A percentile compares a stretch with the other conserved stretches of the same genome.
Conservation (phyloP, 306 rosid species). For the Mimosa pudica region DNA sequence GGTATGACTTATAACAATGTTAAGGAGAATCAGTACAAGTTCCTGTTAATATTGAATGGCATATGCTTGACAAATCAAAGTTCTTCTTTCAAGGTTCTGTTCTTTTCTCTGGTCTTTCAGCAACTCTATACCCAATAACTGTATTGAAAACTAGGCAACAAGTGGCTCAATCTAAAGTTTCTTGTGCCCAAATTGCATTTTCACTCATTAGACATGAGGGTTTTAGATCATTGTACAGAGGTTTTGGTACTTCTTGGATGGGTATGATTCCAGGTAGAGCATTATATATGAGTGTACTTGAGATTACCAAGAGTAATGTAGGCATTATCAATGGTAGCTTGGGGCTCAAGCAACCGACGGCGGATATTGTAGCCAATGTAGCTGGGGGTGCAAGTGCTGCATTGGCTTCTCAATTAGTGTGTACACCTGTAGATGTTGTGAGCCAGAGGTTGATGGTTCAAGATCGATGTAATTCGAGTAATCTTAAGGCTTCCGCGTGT, state of each 20-base stretch:
- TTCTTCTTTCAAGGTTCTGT: conserved; percentile 80
- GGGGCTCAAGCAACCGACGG: conserved; percentile 64
- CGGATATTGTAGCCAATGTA: conserved; percentile 61
- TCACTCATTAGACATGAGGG: conserved; percentile 66
- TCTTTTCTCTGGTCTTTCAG: conserved; percentile 76
- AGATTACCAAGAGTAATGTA: conserved; percentile 75
- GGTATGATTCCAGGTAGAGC: conserved; percentile 83
- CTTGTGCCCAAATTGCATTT: conserved; percentile 54
- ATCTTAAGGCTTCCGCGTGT: conserved; percentile 42
- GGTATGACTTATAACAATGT: conserved; percentile 52
- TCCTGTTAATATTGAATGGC: conserved; percentile 78
- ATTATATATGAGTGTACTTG: conserved; percentile 71
- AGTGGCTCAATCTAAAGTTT: conserved; percentile 58
- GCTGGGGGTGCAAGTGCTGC: conserved; percentile 71
- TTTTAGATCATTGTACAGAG: conserved; percentile 67
- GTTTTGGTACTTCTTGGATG: conserved; percentile 77
- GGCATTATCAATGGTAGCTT: conserved; percentile 54
- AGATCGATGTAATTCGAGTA: conserved; percentile 27
- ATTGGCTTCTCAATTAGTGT: conserved; percentile 78
- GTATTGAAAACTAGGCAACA: conserved; percentile 78
- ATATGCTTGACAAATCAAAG: conserved; percentile 78
- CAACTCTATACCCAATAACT: conserved; percentile 62
- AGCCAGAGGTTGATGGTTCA: conserved; percentile 85
- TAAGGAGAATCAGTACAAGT: conserved; percentile 58
- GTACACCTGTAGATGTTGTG: conserved; percentile 79